These are phyloP conservation scores for Cyphellophora attinorum DNA, from an alignment of 2,329 filamentous ascomycete species.

Conservation along the genomic window DNA sequence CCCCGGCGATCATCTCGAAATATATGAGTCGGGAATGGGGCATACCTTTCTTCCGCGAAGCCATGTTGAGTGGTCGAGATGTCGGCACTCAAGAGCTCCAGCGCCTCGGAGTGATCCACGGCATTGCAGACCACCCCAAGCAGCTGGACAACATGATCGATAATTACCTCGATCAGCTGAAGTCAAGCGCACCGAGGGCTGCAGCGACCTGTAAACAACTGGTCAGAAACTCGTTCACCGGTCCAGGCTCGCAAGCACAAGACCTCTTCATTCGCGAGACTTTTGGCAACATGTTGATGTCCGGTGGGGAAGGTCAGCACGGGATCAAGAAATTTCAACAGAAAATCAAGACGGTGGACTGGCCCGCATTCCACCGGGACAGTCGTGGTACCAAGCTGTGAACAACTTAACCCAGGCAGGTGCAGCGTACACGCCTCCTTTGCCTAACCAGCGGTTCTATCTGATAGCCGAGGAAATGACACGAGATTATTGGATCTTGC, in stretches of 20 bases:
- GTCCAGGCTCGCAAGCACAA: conserved; percentile 7
- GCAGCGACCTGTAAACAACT: conserved; percentile 25
- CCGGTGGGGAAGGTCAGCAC: conserved; percentile 14
- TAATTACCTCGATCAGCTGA: conserved; percentile 15
- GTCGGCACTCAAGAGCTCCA: conserved; percentile 21
- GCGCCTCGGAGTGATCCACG: conserved; percentile 16
- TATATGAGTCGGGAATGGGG: conserved; percentile 31
- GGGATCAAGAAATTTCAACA: conserved; percentile 19
- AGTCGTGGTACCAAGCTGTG: conserved; percentile 19
- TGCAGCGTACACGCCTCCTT: too few relatives aligned
- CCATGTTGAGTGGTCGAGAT: conserved; percentile 25
- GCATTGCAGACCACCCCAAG: conserved; percentile 18
- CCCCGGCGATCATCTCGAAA: conserved; percentile 28
- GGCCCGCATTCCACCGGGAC: conserved; percentile 7
- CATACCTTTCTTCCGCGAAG: conserved; percentile 23
- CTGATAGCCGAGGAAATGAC: too few relatives aligned
- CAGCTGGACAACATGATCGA: conserved; percentile 17
- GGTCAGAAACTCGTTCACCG: conserved; percentile 9
- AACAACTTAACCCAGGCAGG: too few relatives aligned
- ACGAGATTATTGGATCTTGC: too few relatives aligned
- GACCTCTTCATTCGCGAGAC: conserved; percentile 12
- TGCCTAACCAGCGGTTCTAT: too few relatives aligned
- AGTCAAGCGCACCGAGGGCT: conserved; percentile 19
- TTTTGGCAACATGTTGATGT: conserved; percentile 20
- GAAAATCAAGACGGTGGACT: conserved; percentile 16